Evolutionary conservation across 1,284 basidiomycete genomes (phyloP).

Genomic region (Fomitopsis palustris): DNA sequence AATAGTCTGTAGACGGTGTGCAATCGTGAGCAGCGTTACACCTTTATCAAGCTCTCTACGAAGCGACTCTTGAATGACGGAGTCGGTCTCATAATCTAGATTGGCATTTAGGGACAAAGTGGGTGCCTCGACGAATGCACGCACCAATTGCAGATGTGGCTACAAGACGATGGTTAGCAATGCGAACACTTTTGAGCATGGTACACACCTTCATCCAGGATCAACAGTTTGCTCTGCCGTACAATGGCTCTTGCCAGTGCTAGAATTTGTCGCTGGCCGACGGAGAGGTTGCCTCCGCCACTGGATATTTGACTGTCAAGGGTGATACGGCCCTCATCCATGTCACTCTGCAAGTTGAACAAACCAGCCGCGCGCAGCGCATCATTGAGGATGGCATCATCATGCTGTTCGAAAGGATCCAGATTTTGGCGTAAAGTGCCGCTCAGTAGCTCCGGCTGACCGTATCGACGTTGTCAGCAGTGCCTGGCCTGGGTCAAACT

Average conservation of each 20-base stretch:
- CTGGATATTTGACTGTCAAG: slow-evolving; percentile 32
- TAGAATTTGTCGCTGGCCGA: slow-evolving; percentile 29
- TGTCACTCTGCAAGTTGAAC: slow-evolving; percentile 26
- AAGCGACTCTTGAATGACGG: slow-evolving; percentile 39
- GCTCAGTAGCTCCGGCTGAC: slow-evolving; percentile 39
- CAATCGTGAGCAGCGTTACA: slow-evolving; percentile 59
- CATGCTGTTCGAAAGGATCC: slow-evolving; percentile 49
- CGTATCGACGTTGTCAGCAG: neutral
- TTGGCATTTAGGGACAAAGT: neutral
- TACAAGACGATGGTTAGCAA: slow-evolving; percentile 9
- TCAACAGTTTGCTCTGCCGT: slow-evolving; percentile 31
- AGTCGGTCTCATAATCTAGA: slow-evolving; percentile 20
- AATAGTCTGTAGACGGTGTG: slow-evolving; percentile 68
- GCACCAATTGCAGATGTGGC: slow-evolving; percentile 53
- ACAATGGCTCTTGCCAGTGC: slow-evolving; percentile 33
- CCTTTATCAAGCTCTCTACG: slow-evolving; percentile 46
- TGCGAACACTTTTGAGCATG: neutral
- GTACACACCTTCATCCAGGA: slow-evolving; percentile 30
- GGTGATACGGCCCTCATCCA: slow-evolving; percentile 26
- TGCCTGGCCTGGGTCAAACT: neutral
- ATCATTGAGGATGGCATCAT: slow-evolving; percentile 39
- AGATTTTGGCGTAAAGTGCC: slow-evolving; percentile 34
- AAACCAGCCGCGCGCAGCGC: slow-evolving; percentile 30
- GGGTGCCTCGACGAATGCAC: too few relatives aligned
- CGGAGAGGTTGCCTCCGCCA: slow-evolving; percentile 41